These are phyloP conservation scores for Phialemoniopsis sp. DNA, from an alignment of 2,329 filamentous ascomycete species.

Conservation along the genomic window DNA sequence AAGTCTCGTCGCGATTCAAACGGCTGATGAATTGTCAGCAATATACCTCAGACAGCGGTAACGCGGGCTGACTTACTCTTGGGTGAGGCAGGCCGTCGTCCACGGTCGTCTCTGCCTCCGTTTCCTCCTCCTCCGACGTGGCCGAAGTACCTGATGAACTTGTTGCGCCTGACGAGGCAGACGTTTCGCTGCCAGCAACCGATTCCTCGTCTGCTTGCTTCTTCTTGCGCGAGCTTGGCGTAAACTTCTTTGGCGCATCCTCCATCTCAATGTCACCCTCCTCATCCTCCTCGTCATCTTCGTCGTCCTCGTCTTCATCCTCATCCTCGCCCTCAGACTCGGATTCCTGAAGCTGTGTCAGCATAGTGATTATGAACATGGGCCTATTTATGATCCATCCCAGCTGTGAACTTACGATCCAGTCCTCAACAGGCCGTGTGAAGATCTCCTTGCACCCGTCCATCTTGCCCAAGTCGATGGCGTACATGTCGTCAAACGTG, in stretches of 20 bases:
- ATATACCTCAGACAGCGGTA: not conserved
- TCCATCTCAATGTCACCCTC: constrained; percentile 46
- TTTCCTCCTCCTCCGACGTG: constrained; percentile 37
- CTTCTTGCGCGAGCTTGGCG: constrained; percentile 54
- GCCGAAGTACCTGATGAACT: constrained; percentile 7
- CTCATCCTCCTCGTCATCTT: constrained; percentile 47
- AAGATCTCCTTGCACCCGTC: constrained; percentile 93
- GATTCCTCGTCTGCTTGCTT: constrained; percentile 39
- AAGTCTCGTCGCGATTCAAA: constrained; percentile 92
- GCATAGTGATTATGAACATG: no score
- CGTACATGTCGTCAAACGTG: constrained; percentile 93
- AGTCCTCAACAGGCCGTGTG: constrained; percentile 73
- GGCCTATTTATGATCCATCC: no score
- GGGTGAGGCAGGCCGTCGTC: constrained; percentile 75
- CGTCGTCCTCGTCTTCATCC: constrained; percentile 52
- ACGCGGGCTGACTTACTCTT: constrained; percentile 33
- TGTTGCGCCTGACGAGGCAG: constrained; percentile 10
- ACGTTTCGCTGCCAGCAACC: constrained; percentile 19
- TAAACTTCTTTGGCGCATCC: constrained; percentile 40
- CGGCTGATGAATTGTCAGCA: constrained; percentile 47
- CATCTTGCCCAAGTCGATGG: constrained; percentile 89
- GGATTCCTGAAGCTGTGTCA: constrained; percentile 50
- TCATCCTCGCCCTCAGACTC: constrained; percentile 61
- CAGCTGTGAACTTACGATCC: constrained; percentile 58
- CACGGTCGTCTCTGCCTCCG: constrained; percentile 46